phyloP scores from a whole-genome alignment of 1,139 yeast species.

The Meyerozyma sp. region DNA sequence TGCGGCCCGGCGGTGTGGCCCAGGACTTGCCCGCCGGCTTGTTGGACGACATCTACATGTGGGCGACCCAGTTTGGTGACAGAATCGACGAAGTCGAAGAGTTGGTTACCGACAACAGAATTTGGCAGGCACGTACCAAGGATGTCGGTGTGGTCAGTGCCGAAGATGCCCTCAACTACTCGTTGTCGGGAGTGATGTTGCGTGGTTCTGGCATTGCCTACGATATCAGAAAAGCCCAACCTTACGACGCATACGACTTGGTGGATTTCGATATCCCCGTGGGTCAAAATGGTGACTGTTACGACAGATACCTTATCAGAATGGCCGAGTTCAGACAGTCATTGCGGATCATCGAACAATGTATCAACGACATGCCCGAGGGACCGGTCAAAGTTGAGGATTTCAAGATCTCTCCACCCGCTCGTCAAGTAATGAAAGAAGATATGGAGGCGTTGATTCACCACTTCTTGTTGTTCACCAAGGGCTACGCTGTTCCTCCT shows the following conservation, averaged over 20 bases:
- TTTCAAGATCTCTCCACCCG: conserved; percentile 79
- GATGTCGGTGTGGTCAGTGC: conserved; percentile 80
- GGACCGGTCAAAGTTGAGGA: conserved; percentile 93
- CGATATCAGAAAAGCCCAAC: conserved; percentile 82
- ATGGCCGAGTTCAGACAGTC: conserved; percentile 94
- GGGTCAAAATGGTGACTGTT: conserved; percentile 85
- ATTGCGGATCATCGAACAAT: conserved; percentile 81
- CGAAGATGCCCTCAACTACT: conserved; percentile 80
- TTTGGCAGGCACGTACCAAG: conserved; percentile 85
- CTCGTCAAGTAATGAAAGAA: conserved; percentile 78
- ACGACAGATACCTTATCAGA: conserved; percentile 81
- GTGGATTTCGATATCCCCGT: conserved; percentile 87
- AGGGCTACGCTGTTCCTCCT: conserved; percentile 84
- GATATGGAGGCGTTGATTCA: conserved; percentile 92
- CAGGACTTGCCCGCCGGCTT: conserved; percentile 85
- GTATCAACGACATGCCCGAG: conserved; percentile 87
- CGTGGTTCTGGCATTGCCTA: conserved; percentile 89
- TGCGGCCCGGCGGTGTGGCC: conserved; percentile 90
- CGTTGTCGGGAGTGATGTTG: conserved; percentile 82
- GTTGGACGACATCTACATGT: conserved; percentile 87
- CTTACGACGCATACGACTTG: conserved; percentile 83
- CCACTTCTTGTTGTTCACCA: conserved; percentile 81
- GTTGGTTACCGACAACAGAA: conserved; percentile 83
- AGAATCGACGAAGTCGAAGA: conserved; percentile 89
- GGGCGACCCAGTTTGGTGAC: conserved; percentile 96